These are phyloP conservation scores for Fusarium solani-melongenae DNA, from an alignment of 2,329 filamentous ascomycete genomes.

Conservation along the genomic window DNA sequence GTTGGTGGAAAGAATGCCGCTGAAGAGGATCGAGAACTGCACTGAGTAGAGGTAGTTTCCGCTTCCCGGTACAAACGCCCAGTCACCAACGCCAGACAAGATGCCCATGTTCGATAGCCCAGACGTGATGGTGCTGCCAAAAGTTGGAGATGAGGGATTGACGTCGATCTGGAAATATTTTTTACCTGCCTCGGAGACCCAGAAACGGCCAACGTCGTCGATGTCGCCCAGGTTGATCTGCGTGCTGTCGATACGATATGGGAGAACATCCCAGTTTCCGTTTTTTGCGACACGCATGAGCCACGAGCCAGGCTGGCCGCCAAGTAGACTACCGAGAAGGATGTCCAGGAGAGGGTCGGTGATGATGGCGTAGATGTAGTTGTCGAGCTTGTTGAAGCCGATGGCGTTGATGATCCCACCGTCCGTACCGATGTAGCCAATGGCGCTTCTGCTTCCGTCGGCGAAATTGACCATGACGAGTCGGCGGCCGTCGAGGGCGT, in stretches of 20 bases:
- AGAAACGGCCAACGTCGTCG: slow-evolving; percentile 16
- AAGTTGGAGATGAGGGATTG: not conserved
- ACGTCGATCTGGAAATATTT: slow-evolving; percentile 31
- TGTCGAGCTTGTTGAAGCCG: slow-evolving; percentile 36
- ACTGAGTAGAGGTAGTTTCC: slow-evolving; percentile 30
- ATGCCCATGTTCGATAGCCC: not conserved
- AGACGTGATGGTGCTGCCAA: not conserved
- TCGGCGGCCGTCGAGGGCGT: slow-evolving; percentile 5
- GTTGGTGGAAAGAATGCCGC: not conserved
- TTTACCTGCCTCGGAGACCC: slow-evolving; percentile 9
- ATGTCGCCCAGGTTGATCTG: slow-evolving; percentile 31
- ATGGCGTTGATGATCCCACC: slow-evolving; percentile 24
- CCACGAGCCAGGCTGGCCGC: not conserved
- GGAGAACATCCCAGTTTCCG: not conserved
- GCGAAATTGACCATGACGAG: slow-evolving; percentile 21
- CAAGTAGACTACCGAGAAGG: not conserved
- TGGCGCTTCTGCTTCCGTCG: not conserved
- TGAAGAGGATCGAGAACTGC: slow-evolving; percentile 5
- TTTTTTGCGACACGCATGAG: slow-evolving; percentile 32
- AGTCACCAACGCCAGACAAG: slow-evolving; percentile 8
- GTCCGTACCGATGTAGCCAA: not conserved
- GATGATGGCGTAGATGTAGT: slow-evolving; percentile 36
- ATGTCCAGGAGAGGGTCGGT: not conserved
- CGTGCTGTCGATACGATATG: not conserved
- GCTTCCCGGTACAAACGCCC: slow-evolving; percentile 30